A percentile compares a stretch with the other conserved stretches of the same genome.
These are phyloP conservation scores for Pestalotiopsis sp. DNA, from an alignment of 2,329 filamentous ascomycete genomes.

Conservation along the genomic window DNA sequence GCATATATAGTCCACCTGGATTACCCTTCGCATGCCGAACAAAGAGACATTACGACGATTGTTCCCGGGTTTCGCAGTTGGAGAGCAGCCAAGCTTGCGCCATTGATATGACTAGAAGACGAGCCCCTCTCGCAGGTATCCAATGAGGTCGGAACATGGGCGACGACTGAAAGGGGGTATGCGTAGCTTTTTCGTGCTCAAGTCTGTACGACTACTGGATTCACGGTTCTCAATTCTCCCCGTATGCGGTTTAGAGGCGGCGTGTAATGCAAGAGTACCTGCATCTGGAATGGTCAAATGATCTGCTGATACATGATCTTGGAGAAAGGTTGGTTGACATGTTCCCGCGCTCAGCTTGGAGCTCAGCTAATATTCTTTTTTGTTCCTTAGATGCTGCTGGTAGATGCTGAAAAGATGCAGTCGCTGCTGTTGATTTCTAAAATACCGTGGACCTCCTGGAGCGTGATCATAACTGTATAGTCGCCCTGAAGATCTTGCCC, in stretches of 20 bases:
- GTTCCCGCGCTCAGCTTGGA: neutral
- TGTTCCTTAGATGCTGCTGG: neutral
- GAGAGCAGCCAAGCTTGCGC: neutral
- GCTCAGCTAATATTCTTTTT: neutral
- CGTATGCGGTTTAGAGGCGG: slow-evolving; percentile 10
- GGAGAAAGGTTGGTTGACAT: slow-evolving; percentile 8
- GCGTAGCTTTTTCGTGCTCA: slow-evolving; percentile 5
- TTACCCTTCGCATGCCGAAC: neutral
- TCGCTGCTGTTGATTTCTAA: neutral
- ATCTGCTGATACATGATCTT: slow-evolving; percentile 21
- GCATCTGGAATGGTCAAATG: slow-evolving; percentile 23
- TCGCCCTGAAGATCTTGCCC: neutral
- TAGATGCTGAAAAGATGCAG: neutral
- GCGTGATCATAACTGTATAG: neutral
- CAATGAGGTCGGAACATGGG: slow-evolving; percentile 4
- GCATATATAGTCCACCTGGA: neutral
- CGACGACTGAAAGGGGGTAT: slow-evolving; percentile 2
- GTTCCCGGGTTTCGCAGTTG: neutral
- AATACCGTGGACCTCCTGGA: neutral
- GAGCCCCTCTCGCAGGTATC: neutral
- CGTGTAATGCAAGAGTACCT: slow-evolving; percentile 21
- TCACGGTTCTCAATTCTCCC: neutral
- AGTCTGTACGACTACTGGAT: slow-evolving; percentile 1
- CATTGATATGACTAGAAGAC: slow-evolving; percentile 1
- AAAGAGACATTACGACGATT: neutral